phyloP scores from a whole-genome alignment of 140 eudicot genomes.

The Senecio squalidus region DNA sequence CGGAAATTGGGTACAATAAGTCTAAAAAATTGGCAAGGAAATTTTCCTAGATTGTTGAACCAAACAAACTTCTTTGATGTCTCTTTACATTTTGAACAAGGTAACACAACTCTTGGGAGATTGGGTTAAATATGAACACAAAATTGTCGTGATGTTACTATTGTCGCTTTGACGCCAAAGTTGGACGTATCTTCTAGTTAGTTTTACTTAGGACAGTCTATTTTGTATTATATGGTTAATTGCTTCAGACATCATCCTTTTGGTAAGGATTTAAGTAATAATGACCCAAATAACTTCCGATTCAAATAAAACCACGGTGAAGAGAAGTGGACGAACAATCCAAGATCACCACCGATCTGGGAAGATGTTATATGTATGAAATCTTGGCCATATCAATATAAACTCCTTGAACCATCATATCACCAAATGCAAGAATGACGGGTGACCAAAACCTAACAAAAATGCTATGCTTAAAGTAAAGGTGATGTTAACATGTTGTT shows the following conservation, averaged over 20 bases:
- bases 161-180: not conserved
- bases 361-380: no score
- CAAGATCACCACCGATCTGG: no score
- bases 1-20: constrained; percentile 6
- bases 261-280: no score
- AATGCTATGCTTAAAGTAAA: no score
- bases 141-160: not conserved
- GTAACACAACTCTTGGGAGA: not conserved
- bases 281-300: no score
- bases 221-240: not conserved
- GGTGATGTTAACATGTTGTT: not conserved
- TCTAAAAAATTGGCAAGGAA: not conserved
- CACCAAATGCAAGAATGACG: no score
- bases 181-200: not conserved
- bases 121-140: not conserved
- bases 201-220: not conserved
- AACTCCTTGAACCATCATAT: no score
- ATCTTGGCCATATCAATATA: no score
- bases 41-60: not conserved
- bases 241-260: no score
- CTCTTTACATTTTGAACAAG: not conserved
- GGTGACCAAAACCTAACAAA: no score
- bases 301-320: no score
- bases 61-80: constrained; percentile 20
- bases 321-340: no score